Conservation (phyloP, 2,329 filamentous ascomycete species). For the Mycogone perniciosa region DNA sequence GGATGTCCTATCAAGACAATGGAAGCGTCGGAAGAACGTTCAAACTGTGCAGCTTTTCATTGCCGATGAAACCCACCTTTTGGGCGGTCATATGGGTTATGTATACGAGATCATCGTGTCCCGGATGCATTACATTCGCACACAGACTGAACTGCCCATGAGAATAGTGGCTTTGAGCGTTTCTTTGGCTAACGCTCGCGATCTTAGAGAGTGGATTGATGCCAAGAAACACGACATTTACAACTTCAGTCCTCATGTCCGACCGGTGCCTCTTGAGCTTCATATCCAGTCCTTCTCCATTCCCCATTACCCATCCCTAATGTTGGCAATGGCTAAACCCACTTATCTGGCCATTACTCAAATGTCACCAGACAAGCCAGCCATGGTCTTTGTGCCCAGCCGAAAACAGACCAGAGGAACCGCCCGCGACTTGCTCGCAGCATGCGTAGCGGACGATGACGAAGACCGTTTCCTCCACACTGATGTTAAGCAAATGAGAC, state of each 20-base stretch:
- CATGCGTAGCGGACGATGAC: conserved; percentile 80
- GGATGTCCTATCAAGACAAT: conserved; percentile 92
- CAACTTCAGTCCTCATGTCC: conserved; percentile 92
- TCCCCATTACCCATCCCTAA: conserved; percentile 93
- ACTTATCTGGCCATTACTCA: conserved; percentile 84
- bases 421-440: conserved; percentile 79
- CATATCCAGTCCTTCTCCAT: conserved; percentile 95
- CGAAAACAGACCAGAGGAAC: conserved; percentile 88
- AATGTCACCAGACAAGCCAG: conserved; percentile 81
- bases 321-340: conserved; percentile 97
- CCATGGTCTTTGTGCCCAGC: conserved; percentile 85
- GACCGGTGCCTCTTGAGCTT: conserved; percentile 83
- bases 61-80: conserved; percentile 88
- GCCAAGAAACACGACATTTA: conserved; percentile 97
- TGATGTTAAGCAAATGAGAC: conserved; percentile 71
- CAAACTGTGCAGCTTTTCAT: conserved; percentile 87
- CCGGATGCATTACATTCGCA: conserved; percentile 91
- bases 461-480: conserved; percentile 92
- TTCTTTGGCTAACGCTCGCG: conserved; percentile 84
- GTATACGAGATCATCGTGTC: conserved; percentile 97
- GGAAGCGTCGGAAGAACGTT: conserved; percentile 94
- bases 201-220: conserved; percentile 96
- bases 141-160: conserved; percentile 77
- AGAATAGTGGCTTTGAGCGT: conserved; percentile 87
- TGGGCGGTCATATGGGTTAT: conserved; percentile 80